Base-by-base conservation (phyloP, 768 basidiomycete species). In the Russula sp. region DNA sequence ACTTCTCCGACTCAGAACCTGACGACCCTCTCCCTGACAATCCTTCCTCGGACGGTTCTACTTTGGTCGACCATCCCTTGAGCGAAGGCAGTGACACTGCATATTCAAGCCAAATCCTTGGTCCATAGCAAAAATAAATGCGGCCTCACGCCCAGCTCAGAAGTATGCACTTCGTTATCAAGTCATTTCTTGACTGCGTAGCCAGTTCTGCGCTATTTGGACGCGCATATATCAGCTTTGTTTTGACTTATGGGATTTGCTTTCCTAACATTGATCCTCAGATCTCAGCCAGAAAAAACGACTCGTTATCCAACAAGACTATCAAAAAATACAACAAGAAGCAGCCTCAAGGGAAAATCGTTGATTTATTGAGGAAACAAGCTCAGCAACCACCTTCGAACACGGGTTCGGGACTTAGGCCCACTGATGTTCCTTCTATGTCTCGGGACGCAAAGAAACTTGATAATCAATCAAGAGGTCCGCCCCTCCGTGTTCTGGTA, bases 81-180 rank as follows among this genome's bases (percentile, higher is more conserved):
- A 78, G 90, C 53, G 75, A 82, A 58, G 90, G 91, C 59, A 55
- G 48, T 22, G 64, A 65, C 18, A 73, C 78, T 36, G 89, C 86
- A 72, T 76, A 7, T 90, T 85, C 76, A 88, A 83, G 56, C 83
- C 88, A 0, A 92, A 90, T 70, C 90, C 90, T 0, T 92, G 89
- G 81, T 83, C 82, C 61, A 90, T 92, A 61, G 90, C 90, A 4
- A 88, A 85, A 69, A 84, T 89, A 34, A 92, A 92, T 67, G 90
- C 90, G 49, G 82, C 83, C 0, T 77, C 79, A 38, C 82, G 89
- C 14, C 57, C 73, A 40, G 28, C 52, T 28, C 60, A 70, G 36
- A 61, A 61, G 64, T 65, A 61, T 10, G 64, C 55, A 34, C 34
- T 34, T 55, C 7, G 1, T 56, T 40, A 48, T 42, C 14, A 50